phyloP scores from a whole-genome alignment of 768 basidiomycete species.

The Mycena crocata region DNA sequence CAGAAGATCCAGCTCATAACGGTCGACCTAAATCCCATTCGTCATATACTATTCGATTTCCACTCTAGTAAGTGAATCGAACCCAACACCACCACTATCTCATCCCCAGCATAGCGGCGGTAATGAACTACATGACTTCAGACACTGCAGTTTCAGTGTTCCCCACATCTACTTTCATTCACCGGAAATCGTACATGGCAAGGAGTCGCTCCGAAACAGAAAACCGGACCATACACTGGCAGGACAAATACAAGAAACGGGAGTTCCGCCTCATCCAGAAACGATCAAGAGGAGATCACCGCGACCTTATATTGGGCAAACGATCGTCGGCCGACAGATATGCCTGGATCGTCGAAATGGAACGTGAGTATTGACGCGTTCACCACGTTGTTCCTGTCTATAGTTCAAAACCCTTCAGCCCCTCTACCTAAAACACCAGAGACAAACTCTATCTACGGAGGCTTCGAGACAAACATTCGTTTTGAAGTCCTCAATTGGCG shows the following conservation, averaged over 20 bases:
- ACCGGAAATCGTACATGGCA: background rate
- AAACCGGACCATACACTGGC: background rate
- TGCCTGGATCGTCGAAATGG: background rate
- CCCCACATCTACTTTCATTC: background rate
- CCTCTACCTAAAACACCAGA: background rate
- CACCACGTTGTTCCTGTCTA: background rate
- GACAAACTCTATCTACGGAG: background rate
- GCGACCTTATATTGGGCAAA: background rate
- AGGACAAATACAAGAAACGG: background rate
- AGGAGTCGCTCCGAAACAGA: background rate
- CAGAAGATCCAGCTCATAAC: background rate
- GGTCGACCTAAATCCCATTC: background rate
- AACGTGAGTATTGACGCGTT: too few relatives aligned
- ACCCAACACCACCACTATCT: background rate
- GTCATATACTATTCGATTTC: background rate
- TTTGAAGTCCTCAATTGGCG: slow-evolving; percentile 4
- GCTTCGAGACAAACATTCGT: background rate
- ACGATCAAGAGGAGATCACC: background rate
- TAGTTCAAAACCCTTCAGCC: background rate
- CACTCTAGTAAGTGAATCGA: background rate
- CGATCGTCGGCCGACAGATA: background rate
- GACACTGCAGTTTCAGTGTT: background rate
- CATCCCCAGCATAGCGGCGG: background rate
- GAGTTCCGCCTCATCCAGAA: background rate
- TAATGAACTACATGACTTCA: background rate